Evolutionary conservation across 495 filamentous ascomycete genomes (phyloP), one percentile per base, ranked within the genome.

Genomic region (Penicillium ochrochloron): DNA sequence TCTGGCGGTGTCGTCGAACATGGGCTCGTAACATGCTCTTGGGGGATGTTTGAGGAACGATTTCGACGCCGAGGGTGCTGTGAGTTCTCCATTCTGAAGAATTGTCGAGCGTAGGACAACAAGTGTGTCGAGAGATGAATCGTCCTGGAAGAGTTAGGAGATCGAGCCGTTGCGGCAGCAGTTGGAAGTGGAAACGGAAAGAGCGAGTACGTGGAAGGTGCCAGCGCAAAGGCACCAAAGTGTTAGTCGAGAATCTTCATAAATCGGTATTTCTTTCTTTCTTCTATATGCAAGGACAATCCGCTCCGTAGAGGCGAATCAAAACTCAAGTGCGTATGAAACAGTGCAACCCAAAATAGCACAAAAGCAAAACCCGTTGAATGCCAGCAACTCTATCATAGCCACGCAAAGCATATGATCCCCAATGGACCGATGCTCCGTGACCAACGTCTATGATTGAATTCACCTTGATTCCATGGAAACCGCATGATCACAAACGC

Each of bases 201-300:
- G 37, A 58, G 37, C 37, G 56, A 58, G 21, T 44, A 44, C 39
- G 39, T 17, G 56, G 56, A 44, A 58, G 39, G 39, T 9, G 25
- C 21, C 37, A 44, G 10, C 37, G 7, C 37, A 19, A 8, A 34
- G 11, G 46, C 23, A 50, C 10, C 21, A 29, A 50, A 5, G 1
- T 23, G 53, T 9, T 23, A 56, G 12, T 34, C 10, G 31, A 19
- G 25, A 21, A 37, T 56, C 23, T 9, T 12, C 31, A 37, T 58
- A 33, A 52, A 56, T 65, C 48, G 59, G 58, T 65, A 67, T 72
- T 72, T 68, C 61, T 69, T 73, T 34, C 31, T 54, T 29, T 54
- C 51, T 31, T 54, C 71, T 74, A 74, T 74, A 74, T 74, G 71
- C 70, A 72, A 63, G 54, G 59, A 62, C 21, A 35, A 42, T 42